Evolutionary conservation across 2,329 filamentous ascomycete genomes (phyloP), one percentile per base, ranked within the genome.

Genomic region (Paraconiothyrium brasiliense): DNA sequence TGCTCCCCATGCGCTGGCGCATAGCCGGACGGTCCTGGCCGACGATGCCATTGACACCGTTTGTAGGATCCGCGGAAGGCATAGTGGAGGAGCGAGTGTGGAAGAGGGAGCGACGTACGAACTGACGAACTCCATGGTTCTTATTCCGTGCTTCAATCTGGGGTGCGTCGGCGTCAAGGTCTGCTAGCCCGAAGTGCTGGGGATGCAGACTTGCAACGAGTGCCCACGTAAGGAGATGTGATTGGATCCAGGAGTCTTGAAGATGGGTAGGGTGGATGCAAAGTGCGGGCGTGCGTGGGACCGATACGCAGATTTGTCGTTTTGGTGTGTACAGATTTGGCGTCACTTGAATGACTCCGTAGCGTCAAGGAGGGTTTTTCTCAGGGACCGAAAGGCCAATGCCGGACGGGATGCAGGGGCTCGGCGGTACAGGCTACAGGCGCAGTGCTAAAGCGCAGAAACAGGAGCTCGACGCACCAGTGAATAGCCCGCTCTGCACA

Each of bases 71-170:
- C 66, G 58, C 61, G 46, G 63, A 61, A 48, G 62, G 69, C 74
- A 75, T 76, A 49, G 46, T 68, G 44, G 54, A 32, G 55, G 54
- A 44, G 62, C 60, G 54, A 58, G 54, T 61, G 44, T 44, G 27
- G 41, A 57, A 60, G 56, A 46, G 47, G 35, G 34, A n/a, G 37
- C 49, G 50, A 76, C 78, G 54, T 76, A 80, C 78, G 77, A 78
- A 64, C 78, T 79, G 66, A 79, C 77, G 39, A 80, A 71, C 76
- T 80, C 77, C 78, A 80, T 80, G 35, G 58, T 69, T 71, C 57
- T 72, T 71, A 68, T 70, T 56, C 43, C 62, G 66, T 65, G 64
- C 67, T 67, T 67, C 67, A 70, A 70, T 70, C 66, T 59, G 59
- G 62, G 69, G 61, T 62, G 65, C 62, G 63, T 67, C 56, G 66